Base-by-base conservation (phyloP, 805 yeast species). In the Saccharomycopsis capsularis region DNA sequence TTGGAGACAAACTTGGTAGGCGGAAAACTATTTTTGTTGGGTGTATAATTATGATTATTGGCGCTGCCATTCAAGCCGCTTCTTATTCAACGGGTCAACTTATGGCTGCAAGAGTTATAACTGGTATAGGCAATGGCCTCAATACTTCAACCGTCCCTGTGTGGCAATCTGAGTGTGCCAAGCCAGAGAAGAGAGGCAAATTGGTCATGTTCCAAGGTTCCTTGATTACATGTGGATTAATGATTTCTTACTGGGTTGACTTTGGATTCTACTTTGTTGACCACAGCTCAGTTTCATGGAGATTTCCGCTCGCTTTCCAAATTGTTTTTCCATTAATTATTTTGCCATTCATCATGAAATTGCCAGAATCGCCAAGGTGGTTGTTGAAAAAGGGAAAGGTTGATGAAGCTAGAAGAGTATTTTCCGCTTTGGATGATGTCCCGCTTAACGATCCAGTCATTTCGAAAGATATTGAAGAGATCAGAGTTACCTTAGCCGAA, bases 301-400 rank as follows among this genome's bases (percentile, higher is more conserved):
- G 93, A 68, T 74, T 85, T 63, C 93, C 95, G 9, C 75, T 85
- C 50, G 83, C 87, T 2, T 68, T 84, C 59, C 95, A 85, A 68
- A 50, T 56, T 80, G 30, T 81, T 81, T 59, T 79, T 81, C 55
- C 50, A 64, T 42, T 49, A 64, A 27, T 65, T 73, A 48, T 49
- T 16, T 13, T 35, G 38, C 56, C 59, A 15, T 40, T 55, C 3
- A 45, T 50, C 13, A n/a, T 69, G 3, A 55, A 57, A 18, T 47
- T 57, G 52, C 80, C 80, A 32, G 81, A 76, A 57, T 73, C 79
- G 2, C 81, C 81, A 48, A 67, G 81, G 64, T 76, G 80, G 78
- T 69, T 76, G 55, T 60, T 75, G 47, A 71, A 72, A 25, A 23
- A n/a, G 4, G 51, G 48, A 4, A 13, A 25, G 13, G 27, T 39